Conservation (phyloP, 805 yeast genomes). For the Wickerhamiella domercqiae region DNA sequence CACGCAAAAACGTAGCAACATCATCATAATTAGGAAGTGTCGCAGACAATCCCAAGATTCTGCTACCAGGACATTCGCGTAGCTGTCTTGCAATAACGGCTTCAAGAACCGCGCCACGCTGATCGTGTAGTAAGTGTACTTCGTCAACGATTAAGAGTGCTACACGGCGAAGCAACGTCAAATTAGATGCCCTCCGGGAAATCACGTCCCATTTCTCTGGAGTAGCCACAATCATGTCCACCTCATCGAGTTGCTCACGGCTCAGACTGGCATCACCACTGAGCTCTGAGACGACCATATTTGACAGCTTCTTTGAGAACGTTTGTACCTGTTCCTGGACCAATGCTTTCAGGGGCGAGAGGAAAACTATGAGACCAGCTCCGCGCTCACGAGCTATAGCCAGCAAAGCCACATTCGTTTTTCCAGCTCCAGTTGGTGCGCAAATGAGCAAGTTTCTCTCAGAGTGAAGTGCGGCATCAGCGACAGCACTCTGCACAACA, state of each 20-base stretch:
- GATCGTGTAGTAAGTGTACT: conserved; percentile 82
- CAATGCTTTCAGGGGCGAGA: conserved; percentile 87
- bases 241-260: conserved; percentile 55
- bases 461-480: conserved; percentile 54
- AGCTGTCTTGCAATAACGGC: conserved; percentile 67
- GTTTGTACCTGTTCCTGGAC: conserved; percentile 92
- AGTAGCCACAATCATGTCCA: conserved; percentile 79
- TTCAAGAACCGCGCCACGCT: conserved; percentile 89
- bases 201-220: conserved; percentile 98
- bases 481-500: conserved; percentile 70
- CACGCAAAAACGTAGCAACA: conserved; percentile 69
- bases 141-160: conserved; percentile 74
- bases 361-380: conserved; percentile 63
- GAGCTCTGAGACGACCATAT: conserved; percentile 65
- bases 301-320: conserved; percentile 29
- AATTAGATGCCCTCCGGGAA: conserved; percentile 63
- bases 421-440: conserved; percentile 99
- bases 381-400: conserved; percentile 42
- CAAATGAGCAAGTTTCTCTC: conserved; percentile 69
- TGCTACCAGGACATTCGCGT: conserved; percentile 27
- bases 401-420: conserved; percentile 89
- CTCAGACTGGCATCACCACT: conserved; percentile 81
- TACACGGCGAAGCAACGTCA: conserved; percentile 48
- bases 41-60: conserved; percentile 81
- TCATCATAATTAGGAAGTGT: conserved; percentile 81